Base-by-base conservation (phyloP, 2,329 filamentous ascomycete species). In the Aspergillus candidus region DNA sequence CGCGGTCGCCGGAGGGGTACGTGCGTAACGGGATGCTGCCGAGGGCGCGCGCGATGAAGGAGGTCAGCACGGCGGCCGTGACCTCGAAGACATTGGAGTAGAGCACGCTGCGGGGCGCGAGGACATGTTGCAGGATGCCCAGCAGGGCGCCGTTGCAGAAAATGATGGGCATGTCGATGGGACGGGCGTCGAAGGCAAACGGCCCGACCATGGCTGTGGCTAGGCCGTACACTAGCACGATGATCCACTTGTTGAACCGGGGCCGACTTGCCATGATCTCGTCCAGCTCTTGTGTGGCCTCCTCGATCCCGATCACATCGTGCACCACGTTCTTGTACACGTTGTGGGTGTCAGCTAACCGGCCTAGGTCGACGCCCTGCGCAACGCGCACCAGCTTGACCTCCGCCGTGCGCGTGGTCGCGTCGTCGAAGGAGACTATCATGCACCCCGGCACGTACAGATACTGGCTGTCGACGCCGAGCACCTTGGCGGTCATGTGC, bases 401-500 rank as follows among this genome's bases (percentile, higher is more conserved):
- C 45, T 74, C 68, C 0, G 71, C 70, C 6, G 70, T 73, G 31
- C 72, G 67, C 1, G 71, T 72, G 5, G 64, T 55, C 8, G 62
- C 47, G 40, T 73, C 71, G 41, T 81, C 89, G 59, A 96, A 95
- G 4, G 88, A 91, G 60, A 95, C 85, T 44, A 96, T 86, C 90
- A 96, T 96, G 59, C 87, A 94, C 0, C 87, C 87, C 0, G 90
- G 89, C 27, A 95, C 80, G 61, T 95, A 96, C 15, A 95, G 71
- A 55, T 93, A 95, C 57, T 94, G 88, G 5, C 84, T 85, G 52
- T 94, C 86, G 12, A 95, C 90, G 64, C 90, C 86, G 32, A 96
- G 76, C 2, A 93, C 86, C n/a, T 86, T 78, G 1, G 90, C 84
- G 7, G 86, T 89, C 86, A 91, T 94, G 50, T 78, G 83, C 79